Evolutionary conservation across 306 rosid genomes (phyloP).

Genomic region (Elaeagnus macrophylla): DNA sequence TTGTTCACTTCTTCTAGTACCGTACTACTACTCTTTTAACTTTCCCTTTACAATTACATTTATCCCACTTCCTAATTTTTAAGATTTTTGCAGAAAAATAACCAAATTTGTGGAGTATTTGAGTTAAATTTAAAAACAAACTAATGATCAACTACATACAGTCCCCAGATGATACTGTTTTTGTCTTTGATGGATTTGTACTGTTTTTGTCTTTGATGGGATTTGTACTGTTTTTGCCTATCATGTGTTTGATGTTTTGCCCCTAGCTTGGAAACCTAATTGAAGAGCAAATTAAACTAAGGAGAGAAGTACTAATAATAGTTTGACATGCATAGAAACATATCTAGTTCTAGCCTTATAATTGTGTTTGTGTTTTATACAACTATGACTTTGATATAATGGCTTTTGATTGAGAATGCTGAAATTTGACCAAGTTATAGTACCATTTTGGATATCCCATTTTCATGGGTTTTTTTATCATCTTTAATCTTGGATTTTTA

Average conservation of each 20-base stretch:
- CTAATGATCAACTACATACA: too few relatives aligned
- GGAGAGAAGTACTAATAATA: slow-evolving; percentile 37
- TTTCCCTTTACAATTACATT: background rate
- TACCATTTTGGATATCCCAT: slow-evolving; percentile 3
- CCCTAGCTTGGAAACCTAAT: slow-evolving; percentile 24
- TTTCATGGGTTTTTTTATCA: background rate
- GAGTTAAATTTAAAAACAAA: too few relatives aligned
- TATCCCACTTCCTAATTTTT: background rate
- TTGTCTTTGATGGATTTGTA: slow-evolving; percentile 16
- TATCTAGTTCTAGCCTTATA: slow-evolving; percentile 33
- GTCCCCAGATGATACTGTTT: too few relatives aligned
- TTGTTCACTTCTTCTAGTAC: slow-evolving; percentile 6
- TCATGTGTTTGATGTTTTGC: too few relatives aligned
- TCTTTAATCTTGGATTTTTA: background rate
- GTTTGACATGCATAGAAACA: slow-evolving; percentile 43
- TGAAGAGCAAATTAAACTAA: slow-evolving; percentile 18
- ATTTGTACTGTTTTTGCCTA: slow-evolving; percentile 14
- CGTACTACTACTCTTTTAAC: background rate
- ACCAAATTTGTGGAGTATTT: too few relatives aligned
- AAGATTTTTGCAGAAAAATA: background rate
- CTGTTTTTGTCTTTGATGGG: slow-evolving; percentile 6
- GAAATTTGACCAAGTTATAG: slow-evolving; percentile 40
- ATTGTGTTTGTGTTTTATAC: slow-evolving; percentile 54
- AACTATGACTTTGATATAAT: slow-evolving; percentile 44
- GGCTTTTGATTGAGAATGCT: slow-evolving; percentile 31